These are phyloP conservation scores for Berberis thunbergii DNA, from an alignment of 164 flowering plant species.

Conservation along the genomic window DNA sequence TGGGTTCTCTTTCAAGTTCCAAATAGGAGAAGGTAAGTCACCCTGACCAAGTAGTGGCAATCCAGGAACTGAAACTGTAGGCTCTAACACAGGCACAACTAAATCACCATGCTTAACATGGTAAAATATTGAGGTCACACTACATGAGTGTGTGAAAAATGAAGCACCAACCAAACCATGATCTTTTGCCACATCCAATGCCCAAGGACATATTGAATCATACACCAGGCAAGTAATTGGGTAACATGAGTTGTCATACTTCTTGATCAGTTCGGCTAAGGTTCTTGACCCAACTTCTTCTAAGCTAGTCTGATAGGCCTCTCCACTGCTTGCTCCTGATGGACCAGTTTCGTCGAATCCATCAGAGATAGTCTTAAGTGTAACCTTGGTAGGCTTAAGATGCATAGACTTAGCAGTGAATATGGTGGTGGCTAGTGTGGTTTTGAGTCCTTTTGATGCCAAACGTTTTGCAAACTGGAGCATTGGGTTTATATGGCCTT, in stretches of 20 bases:
- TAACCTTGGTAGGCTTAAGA: not conserved
- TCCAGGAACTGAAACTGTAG: conserved; percentile 3
- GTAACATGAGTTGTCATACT: not conserved
- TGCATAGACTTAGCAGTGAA: not conserved
- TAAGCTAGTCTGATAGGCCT: conserved; percentile 11
- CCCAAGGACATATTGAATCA: conserved; percentile 41
- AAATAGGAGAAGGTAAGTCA: conserved; percentile 26
- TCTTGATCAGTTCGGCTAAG: conserved; percentile 22
- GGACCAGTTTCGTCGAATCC: conserved; percentile 2
- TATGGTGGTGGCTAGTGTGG: conserved; percentile 1
- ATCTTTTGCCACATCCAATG: conserved; percentile 14
- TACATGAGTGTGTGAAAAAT: conserved; percentile 15
- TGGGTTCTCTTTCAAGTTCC: not conserved
- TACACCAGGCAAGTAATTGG: conserved; percentile 30
- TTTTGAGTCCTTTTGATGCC: conserved; percentile 4
- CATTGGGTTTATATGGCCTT: conserved; percentile 3
- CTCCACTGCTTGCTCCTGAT: not conserved
- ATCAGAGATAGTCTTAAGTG: not conserved
- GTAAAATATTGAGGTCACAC: conserved; percentile 23
- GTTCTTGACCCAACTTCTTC: conserved; percentile 24
- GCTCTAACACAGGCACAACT: not conserved
- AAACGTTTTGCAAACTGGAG: conserved; percentile 3
- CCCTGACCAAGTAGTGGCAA: conserved; percentile 17
- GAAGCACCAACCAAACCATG: not conserved
- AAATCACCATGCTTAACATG: not conserved